Conservation (phyloP, 129 eudicot genomes). For the Rutidosis leptorrhynchoides region DNA sequence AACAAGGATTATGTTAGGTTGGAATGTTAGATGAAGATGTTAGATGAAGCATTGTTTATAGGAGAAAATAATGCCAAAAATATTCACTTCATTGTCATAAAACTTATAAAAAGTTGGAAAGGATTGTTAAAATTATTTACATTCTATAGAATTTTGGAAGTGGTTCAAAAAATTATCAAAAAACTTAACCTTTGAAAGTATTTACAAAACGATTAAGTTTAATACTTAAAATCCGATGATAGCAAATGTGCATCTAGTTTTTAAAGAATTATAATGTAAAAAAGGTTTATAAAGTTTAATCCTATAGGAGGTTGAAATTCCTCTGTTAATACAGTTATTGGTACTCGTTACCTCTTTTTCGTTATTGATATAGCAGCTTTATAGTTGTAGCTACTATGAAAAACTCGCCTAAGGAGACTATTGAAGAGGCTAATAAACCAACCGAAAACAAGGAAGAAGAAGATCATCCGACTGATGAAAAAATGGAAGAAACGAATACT, state of each 20-base stretch:
- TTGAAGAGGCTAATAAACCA: conserved; percentile 36
- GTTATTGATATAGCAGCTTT: conserved; percentile 32
- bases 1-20: conserved; percentile 5
- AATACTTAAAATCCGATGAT: background rate
- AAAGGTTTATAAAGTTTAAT: background rate
- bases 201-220: background rate
- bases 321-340: background rate
- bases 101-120: too few species aligned
- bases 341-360: background rate
- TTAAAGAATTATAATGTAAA: background rate
- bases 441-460: conserved; percentile 49
- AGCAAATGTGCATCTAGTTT: background rate
- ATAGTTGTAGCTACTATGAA: conserved; percentile 46
- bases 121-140: too few species aligned
- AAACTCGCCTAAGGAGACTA: conserved; percentile 39
- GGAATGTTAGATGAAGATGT: too few species aligned
- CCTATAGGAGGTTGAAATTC: background rate
- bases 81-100: background rate
- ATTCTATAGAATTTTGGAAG: too few species aligned
- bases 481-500: conserved; percentile 48
- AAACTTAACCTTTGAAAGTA: background rate
- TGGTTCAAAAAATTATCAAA: background rate
- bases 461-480: conserved; percentile 39
- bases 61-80: background rate
- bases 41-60: background rate